phyloP scores from a whole-genome alignment of 495 filamentous ascomycete species.

The Tuber magnatum region DNA sequence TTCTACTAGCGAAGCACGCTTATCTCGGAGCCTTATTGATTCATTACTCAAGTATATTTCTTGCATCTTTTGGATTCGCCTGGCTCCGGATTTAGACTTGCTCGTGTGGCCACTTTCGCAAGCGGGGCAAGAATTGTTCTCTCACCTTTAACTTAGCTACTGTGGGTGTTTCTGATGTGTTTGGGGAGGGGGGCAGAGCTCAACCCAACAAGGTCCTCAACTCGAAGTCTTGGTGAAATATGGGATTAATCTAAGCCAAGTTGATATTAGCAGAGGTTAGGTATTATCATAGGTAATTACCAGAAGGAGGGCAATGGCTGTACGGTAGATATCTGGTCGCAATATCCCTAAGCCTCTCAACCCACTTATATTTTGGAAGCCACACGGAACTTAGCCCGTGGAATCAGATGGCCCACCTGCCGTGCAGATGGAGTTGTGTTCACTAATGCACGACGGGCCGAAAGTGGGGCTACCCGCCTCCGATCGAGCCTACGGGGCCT shows the following conservation, averaged over 20 bases:
- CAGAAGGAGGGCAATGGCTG: not conserved
- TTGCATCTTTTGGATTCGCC: not conserved
- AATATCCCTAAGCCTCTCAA: not conserved
- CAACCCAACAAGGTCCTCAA: not conserved
- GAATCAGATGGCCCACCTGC: not conserved
- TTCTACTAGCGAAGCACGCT: not conserved
- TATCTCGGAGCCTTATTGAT: not conserved
- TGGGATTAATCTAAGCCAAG: not conserved
- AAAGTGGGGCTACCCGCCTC: not conserved
- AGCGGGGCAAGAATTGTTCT: not conserved
- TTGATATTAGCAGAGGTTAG: not conserved
- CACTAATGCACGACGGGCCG: not conserved
- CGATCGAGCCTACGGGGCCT: not conserved
- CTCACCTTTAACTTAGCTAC: not conserved
- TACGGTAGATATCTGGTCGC: not conserved
- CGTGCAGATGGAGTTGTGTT: not conserved
- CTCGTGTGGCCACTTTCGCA: not conserved
- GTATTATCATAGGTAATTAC: not conserved
- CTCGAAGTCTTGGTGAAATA: not conserved
- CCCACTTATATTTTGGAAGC: not conserved
- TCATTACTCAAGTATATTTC: not conserved
- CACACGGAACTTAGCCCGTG: not conserved
- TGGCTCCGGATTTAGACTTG: not conserved
- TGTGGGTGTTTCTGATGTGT: not conserved
- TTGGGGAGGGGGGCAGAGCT: not conserved